Conservation (phyloP, 768 basidiomycete species). For the Cyathus striatus region DNA sequence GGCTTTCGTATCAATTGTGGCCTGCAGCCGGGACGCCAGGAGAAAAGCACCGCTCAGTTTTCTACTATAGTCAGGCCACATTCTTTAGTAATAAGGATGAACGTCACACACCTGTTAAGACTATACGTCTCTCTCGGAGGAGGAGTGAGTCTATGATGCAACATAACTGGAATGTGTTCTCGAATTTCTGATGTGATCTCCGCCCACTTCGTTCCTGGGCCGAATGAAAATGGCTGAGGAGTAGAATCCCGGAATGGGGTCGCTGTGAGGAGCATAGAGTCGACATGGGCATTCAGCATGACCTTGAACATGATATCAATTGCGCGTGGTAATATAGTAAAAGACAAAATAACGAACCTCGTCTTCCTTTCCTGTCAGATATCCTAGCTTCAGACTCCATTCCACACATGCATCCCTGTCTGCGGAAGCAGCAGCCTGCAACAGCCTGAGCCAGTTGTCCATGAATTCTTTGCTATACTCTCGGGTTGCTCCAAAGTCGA, state of each 20-base stretch:
- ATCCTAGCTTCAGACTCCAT: constrained; percentile 80
- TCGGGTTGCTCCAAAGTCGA: constrained; percentile 95
- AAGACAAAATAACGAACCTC: constrained; percentile 41
- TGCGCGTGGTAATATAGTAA: background rate
- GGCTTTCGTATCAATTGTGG: constrained; percentile 63
- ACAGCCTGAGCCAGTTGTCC: constrained; percentile 79
- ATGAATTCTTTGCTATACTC: constrained; percentile 84
- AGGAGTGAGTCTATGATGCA: constrained; percentile 82
- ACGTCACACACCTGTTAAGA: constrained; percentile 64
- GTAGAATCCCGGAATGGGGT: constrained; percentile 72
- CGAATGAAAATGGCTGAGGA: constrained; percentile 76
- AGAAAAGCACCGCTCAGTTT: constrained; percentile 83
- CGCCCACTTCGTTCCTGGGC: constrained; percentile 56
- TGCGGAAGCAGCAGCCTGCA: constrained; percentile 70
- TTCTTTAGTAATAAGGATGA: background rate
- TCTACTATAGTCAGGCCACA: constrained; percentile 25
- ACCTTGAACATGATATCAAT: constrained; percentile 35
- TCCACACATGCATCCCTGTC: constrained; percentile 64
- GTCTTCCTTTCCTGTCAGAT: constrained; percentile 85
- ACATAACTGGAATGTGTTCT: constrained; percentile 83
- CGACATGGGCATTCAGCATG: constrained; percentile 85
- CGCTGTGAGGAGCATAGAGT: constrained; percentile 79
- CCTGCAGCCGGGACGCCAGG: constrained; percentile 69
- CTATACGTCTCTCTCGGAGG: constrained; percentile 95
- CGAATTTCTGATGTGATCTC: constrained; percentile 76